These are phyloP conservation scores for Talaromyces amestolkiae DNA, from an alignment of 2,329 filamentous ascomycete genomes.

Conservation along the genomic window DNA sequence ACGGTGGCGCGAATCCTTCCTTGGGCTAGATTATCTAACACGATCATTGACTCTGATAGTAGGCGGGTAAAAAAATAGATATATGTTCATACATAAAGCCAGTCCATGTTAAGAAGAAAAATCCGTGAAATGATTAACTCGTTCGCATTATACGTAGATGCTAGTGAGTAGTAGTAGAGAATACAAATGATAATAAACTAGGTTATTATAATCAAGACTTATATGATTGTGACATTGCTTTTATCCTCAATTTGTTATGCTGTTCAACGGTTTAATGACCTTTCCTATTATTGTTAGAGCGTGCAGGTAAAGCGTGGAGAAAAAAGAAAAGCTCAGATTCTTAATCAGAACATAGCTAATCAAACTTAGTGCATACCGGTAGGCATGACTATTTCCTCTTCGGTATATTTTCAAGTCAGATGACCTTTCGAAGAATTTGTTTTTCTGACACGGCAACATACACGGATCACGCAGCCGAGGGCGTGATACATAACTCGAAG, in stretches of 20 bases:
- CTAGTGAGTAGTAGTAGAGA: no score
- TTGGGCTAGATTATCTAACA: no score
- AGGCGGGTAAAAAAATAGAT: no score
- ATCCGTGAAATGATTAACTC: no score
- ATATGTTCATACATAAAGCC: no score
- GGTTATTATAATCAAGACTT: no score
- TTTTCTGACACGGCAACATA: neutral
- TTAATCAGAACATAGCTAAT: neutral
- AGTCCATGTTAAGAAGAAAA: no score
- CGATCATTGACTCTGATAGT: no score
- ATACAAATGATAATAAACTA: no score
- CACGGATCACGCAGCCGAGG: neutral
- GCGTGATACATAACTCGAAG: neutral
- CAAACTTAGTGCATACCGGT: neutral
- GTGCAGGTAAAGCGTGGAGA: neutral
- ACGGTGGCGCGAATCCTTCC: no score
- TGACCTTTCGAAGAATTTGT: neutral
- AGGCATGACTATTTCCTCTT: neutral
- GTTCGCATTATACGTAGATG: no score
- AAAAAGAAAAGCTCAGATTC: neutral
- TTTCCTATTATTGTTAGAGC: neutral
- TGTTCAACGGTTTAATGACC: neutral
- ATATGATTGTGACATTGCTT: no score
- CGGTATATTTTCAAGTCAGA: slow-evolving; percentile 1
- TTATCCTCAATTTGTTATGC: neutral